Evolutionary conservation across 306 rosid genomes (phyloP).

Genomic region (Trifolium repens): DNA sequence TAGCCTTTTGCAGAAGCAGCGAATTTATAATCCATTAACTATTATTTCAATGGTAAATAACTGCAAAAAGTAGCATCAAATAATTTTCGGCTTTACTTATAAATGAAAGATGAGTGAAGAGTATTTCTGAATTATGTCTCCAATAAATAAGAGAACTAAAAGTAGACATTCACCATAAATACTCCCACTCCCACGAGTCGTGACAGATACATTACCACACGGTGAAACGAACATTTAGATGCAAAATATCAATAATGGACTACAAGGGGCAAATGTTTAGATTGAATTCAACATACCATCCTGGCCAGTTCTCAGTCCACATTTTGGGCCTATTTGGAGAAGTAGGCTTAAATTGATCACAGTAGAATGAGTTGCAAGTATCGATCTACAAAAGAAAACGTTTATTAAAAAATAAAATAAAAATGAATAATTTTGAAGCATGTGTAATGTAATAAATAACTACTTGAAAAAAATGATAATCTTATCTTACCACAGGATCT

Average conservation of each 20-base stretch:
- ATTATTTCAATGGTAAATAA: too few relatives aligned
- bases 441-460: not conserved
- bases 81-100: too few relatives aligned
- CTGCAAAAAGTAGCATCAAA: too few relatives aligned
- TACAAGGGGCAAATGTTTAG: conserved; percentile 19
- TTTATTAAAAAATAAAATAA: not conserved
- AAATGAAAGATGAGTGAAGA: not conserved
- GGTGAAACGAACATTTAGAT: conserved; percentile 12
- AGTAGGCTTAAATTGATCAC: conserved; percentile 84
- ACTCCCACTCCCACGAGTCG: not conserved
- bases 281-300: conserved; percentile 67
- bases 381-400: conserved; percentile 62
- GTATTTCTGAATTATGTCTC: not conserved
- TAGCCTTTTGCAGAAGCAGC: too few relatives aligned
- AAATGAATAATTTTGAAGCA: conserved; percentile 19
- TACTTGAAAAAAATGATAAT: conserved; percentile 26
- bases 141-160: not conserved
- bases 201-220: conserved; percentile 13
- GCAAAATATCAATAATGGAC: conserved; percentile 34
- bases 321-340: conserved; percentile 88
- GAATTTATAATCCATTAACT: too few relatives aligned
- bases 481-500: conserved; percentile 75
- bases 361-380: conserved; percentile 92
- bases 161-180: conserved; percentile 4
- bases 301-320: conserved; percentile 99